Evolutionary conservation across 2,329 filamentous ascomycete genomes (phyloP).

Genomic region (Herpotrichia juniperi): DNA sequence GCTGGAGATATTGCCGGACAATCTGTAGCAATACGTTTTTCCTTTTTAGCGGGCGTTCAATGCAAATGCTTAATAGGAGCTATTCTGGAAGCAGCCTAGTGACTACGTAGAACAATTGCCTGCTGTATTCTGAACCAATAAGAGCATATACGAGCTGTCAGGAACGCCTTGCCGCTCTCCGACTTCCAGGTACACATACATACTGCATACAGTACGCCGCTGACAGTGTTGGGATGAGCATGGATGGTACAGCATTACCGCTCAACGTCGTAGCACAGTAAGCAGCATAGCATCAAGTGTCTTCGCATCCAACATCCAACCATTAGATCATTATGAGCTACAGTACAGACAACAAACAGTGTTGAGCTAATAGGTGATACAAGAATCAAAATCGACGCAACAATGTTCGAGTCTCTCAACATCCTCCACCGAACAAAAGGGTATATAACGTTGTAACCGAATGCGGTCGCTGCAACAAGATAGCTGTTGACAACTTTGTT

Average conservation of each 20-base stretch:
- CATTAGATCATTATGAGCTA: slow-evolving; percentile 19
- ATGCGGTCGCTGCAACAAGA: slow-evolving; percentile 7
- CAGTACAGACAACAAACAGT: slow-evolving; percentile 8
- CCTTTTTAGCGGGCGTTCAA: not conserved
- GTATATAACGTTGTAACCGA: slow-evolving; percentile 26
- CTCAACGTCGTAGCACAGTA: slow-evolving; percentile 6
- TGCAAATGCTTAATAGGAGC: not conserved
- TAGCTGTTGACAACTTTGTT: slow-evolving; percentile 11
- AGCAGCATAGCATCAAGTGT: not conserved
- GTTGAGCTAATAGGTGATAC: slow-evolving; percentile 1
- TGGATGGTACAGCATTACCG: not conserved
- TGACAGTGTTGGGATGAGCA: not conserved
- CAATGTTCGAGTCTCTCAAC: slow-evolving; percentile 2
- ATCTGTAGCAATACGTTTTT: slow-evolving; percentile 1
- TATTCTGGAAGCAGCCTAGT: not conserved
- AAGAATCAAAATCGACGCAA: slow-evolving; percentile 5
- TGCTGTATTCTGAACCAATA: not conserved
- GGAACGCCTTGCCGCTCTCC: not conserved
- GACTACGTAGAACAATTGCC: not conserved
- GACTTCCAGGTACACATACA: not conserved
- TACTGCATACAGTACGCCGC: not conserved
- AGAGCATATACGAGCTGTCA: not conserved
- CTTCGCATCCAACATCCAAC: slow-evolving; percentile 15
- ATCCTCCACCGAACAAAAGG: slow-evolving; percentile 19
- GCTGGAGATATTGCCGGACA: not conserved